Evolutionary conservation across 148 eudicot genomes (phyloP), one percentile per base, ranked within the genome.

Genomic region (Suaeda aralocaspica): DNA sequence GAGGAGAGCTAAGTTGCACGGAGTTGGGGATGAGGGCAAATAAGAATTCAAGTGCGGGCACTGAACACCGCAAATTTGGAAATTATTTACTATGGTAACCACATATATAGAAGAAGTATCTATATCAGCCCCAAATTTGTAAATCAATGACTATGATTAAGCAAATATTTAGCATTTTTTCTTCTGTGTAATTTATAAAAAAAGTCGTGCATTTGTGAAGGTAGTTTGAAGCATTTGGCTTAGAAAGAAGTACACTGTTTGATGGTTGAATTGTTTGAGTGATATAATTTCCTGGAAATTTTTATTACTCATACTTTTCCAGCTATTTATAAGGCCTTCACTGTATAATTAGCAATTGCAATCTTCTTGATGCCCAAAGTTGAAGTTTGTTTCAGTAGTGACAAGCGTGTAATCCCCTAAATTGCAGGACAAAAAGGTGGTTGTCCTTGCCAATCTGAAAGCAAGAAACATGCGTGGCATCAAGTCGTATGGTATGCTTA

Each of bases 391-490:
- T 25, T 4, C 8, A 9, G 18, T 28, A 18, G 61, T 59, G 10
- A 15, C n/a, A 21, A 26, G 48, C 36, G 61, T 36, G 26, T 33
- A 48, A 4, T 60, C 22, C 66, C 12, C 31, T 63, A 62, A 56
- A 74, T 50, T 81, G 81, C 86, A 94, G 95, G 89, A 83, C 70
- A 82, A 62, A 75, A 73, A 75, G 81, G 97, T 94, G 14, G 71
- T 91, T 45, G 98, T 94, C 33, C 88, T 94, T 69, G 96, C 96
- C 60, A 94, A 94, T 83, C 86, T 94, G 34, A 94, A 94, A 80
- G 91, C 98, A 11, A 87, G 98, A 81, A 94, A 94, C 74, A 94
- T 94, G 98, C 89, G 97, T 52, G 97, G 97, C 51, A 76, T 94
- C 70, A 91, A 87, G 79, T 94, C 98, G 12, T 72, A 26, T 52